Conservation (phyloP, 345 rosid genomes). For the Hirschfeldia incana region DNA sequence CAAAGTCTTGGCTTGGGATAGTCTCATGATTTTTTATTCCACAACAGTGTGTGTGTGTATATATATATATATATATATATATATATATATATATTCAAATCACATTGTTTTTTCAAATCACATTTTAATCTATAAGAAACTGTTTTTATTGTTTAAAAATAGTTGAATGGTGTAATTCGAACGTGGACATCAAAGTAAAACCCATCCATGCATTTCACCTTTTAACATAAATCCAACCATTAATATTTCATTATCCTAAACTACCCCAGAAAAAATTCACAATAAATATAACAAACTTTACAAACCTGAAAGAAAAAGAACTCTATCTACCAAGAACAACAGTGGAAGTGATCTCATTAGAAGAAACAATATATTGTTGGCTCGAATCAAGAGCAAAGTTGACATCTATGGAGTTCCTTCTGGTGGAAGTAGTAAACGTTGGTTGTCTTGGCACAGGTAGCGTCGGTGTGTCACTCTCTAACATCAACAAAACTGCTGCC, state of each 20-base stretch:
- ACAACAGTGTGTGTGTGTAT: not conserved
- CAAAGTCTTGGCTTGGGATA: conserved; percentile 12
- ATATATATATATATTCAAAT: not conserved
- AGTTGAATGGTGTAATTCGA: not conserved
- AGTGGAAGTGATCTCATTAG: conserved; percentile 39
- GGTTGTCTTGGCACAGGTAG: conserved; percentile 63
- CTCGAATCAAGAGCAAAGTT: conserved; percentile 43
- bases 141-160: not conserved
- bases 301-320: not conserved
- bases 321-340: conserved; percentile 39
- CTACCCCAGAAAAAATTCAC: not conserved
- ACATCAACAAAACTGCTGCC: conserved; percentile 60
- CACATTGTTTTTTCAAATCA: not conserved
- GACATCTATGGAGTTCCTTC: conserved; percentile 48
- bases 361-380: conserved; percentile 37
- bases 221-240: not conserved
- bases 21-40: not conserved
- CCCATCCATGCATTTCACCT: not conserved
- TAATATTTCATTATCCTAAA: conserved; percentile 12
- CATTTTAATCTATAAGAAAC: not conserved
- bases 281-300: conserved; percentile 10
- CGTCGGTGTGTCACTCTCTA: conserved; percentile 64
- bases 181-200: not conserved
- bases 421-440: conserved; percentile 50
- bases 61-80: not conserved